Evolutionary conservation across 139 green algal genomes (phyloP).

Genomic region (Chlamydomonas sp.): DNA sequence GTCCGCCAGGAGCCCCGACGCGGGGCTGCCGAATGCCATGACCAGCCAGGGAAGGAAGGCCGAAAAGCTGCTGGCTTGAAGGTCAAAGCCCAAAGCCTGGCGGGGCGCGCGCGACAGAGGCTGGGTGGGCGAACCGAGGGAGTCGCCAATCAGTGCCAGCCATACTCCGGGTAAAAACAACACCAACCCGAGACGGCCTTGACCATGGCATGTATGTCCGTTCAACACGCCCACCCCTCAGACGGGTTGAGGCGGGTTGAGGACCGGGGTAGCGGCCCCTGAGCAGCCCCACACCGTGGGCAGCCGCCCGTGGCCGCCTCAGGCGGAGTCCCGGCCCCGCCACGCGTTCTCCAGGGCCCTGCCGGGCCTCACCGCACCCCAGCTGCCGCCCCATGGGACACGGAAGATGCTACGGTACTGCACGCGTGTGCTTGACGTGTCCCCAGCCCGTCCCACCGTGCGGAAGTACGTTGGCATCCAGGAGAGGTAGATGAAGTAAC

Average conservation of each 20-base stretch:
- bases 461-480: constrained; percentile 96
- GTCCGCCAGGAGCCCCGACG: constrained; percentile 81
- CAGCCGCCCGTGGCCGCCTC: too few relatives aligned
- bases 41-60: constrained; percentile 91
- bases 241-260: too few relatives aligned
- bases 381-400: not conserved
- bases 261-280: too few relatives aligned
- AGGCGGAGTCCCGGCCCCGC: too few relatives aligned
- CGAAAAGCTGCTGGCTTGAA: constrained; percentile 75
- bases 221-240: too few relatives aligned
- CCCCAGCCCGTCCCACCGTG: constrained; percentile 42
- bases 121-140: not conserved
- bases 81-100: constrained; percentile 75
- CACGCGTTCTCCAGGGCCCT: too few relatives aligned
- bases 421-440: not conserved
- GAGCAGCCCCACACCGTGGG: too few relatives aligned
- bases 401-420: not conserved
- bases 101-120: not conserved
- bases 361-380: too few relatives aligned
- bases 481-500: constrained; percentile 96
- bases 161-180: too few relatives aligned
- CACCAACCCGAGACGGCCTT: too few relatives aligned
- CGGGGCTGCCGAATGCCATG: constrained; percentile 78
- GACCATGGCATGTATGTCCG: too few relatives aligned
- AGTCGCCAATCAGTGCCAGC: not conserved